Conservation (phyloP, 2,329 filamentous ascomycete genomes). For the Colletotrichum sp. region DNA sequence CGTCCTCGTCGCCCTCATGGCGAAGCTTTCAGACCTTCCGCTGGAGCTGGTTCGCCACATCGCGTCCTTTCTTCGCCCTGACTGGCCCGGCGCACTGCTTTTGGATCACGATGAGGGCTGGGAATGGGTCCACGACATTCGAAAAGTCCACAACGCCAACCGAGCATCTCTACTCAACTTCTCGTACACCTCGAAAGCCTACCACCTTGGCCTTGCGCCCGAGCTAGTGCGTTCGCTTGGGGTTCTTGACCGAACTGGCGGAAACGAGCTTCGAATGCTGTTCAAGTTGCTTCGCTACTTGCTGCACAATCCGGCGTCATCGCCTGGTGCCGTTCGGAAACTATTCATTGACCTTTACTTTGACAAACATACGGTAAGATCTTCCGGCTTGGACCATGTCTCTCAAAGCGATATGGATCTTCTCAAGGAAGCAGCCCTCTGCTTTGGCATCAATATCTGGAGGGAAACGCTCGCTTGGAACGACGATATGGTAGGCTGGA, state of each 20-base stretch:
- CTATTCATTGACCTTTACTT: neutral
- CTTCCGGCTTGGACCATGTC: rapidly evolving
- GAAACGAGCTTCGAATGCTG: neutral
- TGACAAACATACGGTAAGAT: rapidly evolving
- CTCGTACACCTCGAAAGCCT: neutral
- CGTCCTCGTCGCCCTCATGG: neutral
- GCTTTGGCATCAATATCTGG: neutral
- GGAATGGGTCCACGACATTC: neutral
- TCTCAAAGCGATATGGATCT: rapidly evolving
- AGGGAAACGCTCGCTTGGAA: no score
- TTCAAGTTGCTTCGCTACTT: neutral
- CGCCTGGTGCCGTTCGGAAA: neutral
- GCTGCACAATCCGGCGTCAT: neutral
- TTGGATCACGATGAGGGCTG: neutral
- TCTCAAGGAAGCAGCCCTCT: neutral
- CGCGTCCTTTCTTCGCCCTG: neutral
- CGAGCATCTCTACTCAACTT: neutral
- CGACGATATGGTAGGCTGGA: no score
- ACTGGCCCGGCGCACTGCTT: neutral
- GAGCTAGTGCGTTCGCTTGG: neutral
- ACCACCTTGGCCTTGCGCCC: neutral
- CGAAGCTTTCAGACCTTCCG: neutral
- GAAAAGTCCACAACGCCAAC: neutral
- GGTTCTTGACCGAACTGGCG: neutral
- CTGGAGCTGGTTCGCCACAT: neutral